A percentile compares a stretch with the other conserved stretches of the same genome.
Evolutionary conservation across 2,329 filamentous ascomycete species (phyloP).

Genomic region (Knufia fluminis): DNA sequence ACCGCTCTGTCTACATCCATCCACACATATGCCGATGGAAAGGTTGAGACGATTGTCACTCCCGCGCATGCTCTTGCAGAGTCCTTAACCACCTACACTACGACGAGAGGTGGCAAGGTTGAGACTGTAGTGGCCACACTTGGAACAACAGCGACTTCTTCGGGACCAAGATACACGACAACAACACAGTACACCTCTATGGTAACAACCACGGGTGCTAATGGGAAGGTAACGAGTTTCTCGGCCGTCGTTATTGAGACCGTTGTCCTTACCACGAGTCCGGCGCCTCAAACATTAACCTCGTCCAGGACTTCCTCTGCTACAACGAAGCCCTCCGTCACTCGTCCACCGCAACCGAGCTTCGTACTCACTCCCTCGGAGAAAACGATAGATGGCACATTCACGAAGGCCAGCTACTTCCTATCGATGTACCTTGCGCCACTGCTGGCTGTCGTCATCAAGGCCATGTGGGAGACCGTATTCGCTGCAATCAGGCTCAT

Average conservation of each 20-base stretch:
- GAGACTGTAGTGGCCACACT: neutral
- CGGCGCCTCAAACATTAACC: neutral
- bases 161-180: neutral
- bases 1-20: neutral
- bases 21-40: no score
- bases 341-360: neutral
- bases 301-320: neutral
- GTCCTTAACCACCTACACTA: no score
- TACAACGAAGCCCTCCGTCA: neutral
- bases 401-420: neutral
- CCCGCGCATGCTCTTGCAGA: no score
- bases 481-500: slow-evolving; percentile 16
- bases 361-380: neutral
- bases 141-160: neutral
- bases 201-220: neutral
- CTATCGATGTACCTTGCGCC: slow-evolving; percentile 6
- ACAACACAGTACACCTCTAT: slow-evolving; percentile 6
- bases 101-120: neutral
- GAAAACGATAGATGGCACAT: neutral
- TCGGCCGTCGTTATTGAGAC: slow-evolving; percentile 5
- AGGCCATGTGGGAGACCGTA: slow-evolving; percentile 12
- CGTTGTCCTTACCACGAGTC: neutral
- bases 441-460: slow-evolving; percentile 9
- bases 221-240: slow-evolving; percentile 2
- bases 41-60: no score